Evolutionary conservation across 1,284 basidiomycete genomes (phyloP).

Genomic region (Moesziomyces sp.): DNA sequence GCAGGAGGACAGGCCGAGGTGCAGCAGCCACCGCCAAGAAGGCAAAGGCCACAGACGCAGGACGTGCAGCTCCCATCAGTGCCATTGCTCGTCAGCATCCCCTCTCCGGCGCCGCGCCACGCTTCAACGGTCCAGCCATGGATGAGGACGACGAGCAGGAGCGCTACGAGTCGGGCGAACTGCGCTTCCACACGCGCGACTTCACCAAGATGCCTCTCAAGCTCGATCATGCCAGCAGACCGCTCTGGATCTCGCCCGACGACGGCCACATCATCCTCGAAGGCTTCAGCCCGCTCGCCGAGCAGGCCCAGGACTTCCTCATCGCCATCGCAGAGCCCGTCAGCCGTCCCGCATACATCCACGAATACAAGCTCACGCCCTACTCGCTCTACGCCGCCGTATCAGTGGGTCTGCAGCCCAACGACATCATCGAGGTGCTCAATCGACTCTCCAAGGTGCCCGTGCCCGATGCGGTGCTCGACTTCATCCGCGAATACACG

Average conservation of each 20-base stretch:
- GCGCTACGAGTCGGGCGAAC: constrained; percentile 37
- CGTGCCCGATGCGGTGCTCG: constrained; percentile 59
- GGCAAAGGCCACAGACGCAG: constrained; percentile 4
- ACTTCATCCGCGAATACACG: constrained; percentile 65
- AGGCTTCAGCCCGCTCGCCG: constrained; percentile 79
- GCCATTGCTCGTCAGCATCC: constrained; percentile 41
- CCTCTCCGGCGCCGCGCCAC: constrained; percentile 41
- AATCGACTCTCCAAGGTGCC: constrained; percentile 68
- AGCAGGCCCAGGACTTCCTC: constrained; percentile 97
- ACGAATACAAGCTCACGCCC: constrained; percentile 98
- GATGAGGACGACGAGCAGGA: constrained; percentile 46
- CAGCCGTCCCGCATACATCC: constrained; percentile 95
- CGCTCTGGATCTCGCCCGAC: constrained; percentile 67
- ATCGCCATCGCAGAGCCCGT: constrained; percentile 98
- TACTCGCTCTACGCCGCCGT: constrained; percentile 98
- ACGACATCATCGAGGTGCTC: constrained; percentile 94
- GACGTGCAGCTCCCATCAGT: constrained; percentile 4
- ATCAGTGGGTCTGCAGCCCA: constrained; percentile 95
- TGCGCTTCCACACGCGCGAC: constrained; percentile 79
- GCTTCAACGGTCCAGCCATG: constrained; percentile 38
- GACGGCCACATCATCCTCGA: constrained; percentile 66
- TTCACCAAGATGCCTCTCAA: constrained; percentile 65
- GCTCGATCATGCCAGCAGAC: constrained; percentile 61
- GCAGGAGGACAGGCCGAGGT: constrained; percentile 7
- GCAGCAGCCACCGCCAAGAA: constrained; percentile 17